phyloP scores from a whole-genome alignment of 2,329 filamentous ascomycete genomes.

The Cordyceps javanica region DNA sequence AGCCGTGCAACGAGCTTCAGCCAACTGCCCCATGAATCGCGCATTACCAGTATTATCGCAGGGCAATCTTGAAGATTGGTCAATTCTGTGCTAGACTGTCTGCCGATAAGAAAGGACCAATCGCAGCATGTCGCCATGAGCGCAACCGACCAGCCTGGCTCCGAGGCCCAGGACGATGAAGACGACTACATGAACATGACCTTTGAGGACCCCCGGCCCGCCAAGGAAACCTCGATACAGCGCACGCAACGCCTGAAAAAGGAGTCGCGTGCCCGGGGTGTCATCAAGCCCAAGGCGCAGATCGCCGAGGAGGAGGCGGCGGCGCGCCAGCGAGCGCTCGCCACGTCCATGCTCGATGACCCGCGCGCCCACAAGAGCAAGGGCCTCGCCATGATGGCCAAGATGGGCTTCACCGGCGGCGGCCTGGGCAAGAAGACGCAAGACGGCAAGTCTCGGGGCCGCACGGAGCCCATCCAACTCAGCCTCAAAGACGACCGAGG shows the following conservation, averaged over 20 bases:
- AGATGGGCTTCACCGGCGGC: conserved; percentile 83
- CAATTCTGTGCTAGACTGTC: too few species aligned
- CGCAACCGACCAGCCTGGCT: neutral
- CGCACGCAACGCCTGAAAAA: conserved; percentile 47
- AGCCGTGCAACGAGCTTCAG: too few species aligned
- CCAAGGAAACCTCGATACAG: conserved; percentile 48
- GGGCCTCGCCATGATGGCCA: conserved; percentile 93
- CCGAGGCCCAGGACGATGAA: conserved; percentile 55
- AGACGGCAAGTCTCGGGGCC: conserved; percentile 28
- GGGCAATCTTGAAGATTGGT: too few species aligned
- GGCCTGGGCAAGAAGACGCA: conserved; percentile 59
- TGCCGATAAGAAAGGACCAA: neutral
- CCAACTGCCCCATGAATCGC: too few species aligned
- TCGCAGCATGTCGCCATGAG: conserved; percentile 10
- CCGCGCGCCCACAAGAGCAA: conserved; percentile 61
- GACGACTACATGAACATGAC: conserved; percentile 98
- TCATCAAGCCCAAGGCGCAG: conserved; percentile 75
- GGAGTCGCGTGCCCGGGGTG: conserved; percentile 62
- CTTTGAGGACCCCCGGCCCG: conserved; percentile 61
- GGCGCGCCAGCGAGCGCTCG: conserved; percentile 69
- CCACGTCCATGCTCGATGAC: conserved; percentile 62
- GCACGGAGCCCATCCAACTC: conserved; percentile 67
- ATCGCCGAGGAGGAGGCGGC: conserved; percentile 66
- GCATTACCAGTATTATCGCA: too few species aligned
- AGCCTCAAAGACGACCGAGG: conserved; percentile 71